Conservation (phyloP, 1,284 basidiomycete genomes). For the Nidula niveotomentosa region DNA sequence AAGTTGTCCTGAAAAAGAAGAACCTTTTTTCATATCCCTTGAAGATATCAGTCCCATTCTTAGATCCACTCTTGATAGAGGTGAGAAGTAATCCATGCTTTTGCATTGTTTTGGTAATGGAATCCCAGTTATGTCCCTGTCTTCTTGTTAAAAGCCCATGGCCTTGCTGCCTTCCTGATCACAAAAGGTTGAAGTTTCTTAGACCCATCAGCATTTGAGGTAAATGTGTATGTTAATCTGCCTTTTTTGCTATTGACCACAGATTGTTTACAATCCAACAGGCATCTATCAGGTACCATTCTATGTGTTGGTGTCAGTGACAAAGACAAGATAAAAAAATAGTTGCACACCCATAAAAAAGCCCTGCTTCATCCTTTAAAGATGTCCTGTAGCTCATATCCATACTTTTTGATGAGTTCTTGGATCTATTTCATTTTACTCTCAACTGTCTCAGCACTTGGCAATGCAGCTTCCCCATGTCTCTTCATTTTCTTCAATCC, state of each 20-base stretch:
- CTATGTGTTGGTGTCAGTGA: conserved; percentile 2
- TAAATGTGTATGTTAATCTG: conserved; percentile 21
- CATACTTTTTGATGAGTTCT: neutral
- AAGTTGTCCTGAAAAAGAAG: conserved; percentile 26
- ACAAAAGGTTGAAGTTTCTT: conserved; percentile 14
- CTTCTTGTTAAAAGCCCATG: conserved; percentile 16
- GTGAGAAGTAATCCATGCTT: neutral
- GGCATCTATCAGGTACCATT: neutral
- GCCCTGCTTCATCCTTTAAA: neutral
- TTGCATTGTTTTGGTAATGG: neutral
- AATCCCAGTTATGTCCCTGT: neutral
- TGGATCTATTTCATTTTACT: neutral
- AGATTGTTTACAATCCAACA: conserved; percentile 5
- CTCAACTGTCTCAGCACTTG: neutral
- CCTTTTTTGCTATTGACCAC: conserved; percentile 22
- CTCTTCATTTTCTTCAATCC: conserved; percentile 14
- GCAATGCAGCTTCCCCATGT: conserved; percentile 23
- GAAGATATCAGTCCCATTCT: neutral
- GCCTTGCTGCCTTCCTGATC: conserved; percentile 19
- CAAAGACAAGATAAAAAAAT: neutral
- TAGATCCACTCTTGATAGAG: neutral
- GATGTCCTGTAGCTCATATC: neutral
- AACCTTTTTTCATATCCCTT: conserved; percentile 4
- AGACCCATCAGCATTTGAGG: conserved; percentile 22
- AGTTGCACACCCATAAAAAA: neutral